Evolutionary conservation across 331 rosid species (phyloP).

Genomic region (Malus hybrid): DNA sequence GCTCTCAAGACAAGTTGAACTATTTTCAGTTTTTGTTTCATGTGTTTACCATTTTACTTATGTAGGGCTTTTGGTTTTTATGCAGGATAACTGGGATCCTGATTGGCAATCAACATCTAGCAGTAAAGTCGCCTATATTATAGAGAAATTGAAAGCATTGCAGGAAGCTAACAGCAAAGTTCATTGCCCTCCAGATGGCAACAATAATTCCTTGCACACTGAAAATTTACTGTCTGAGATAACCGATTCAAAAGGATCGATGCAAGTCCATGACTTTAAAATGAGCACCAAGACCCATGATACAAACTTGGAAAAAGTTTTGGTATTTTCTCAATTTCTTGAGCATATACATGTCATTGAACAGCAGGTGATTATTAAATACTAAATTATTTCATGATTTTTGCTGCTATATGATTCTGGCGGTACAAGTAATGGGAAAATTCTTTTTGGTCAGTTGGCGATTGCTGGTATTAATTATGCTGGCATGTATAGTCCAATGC

Average conservation of each 20-base stretch:
- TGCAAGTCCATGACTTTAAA: conserved; percentile 20
- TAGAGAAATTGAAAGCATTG: conserved; percentile 62
- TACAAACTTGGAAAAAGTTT: conserved; percentile 56
- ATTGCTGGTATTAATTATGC: conserved; percentile 70
- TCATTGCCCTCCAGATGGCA: conserved; percentile 16
- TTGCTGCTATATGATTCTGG: not conserved
- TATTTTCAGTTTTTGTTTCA: not conserved
- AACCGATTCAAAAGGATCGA: conserved; percentile 19
- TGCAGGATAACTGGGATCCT: conserved; percentile 96
- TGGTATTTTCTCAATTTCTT: conserved; percentile 93
- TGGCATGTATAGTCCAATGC: conserved; percentile 97
- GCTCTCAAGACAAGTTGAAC: not conserved
- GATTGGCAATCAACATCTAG: conserved; percentile 99
- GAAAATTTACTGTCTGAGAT: conserved; percentile 23
- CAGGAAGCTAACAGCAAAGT: conserved; percentile 42
- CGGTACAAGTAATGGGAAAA: conserved; percentile 1
- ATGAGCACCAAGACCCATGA: conserved; percentile 18
- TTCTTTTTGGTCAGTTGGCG: conserved; percentile 52
- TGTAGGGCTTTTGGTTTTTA: conserved; percentile 21
- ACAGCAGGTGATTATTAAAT: conserved; percentile 60
- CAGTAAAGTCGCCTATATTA: conserved; percentile 79
- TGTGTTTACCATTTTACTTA: conserved; percentile 1
- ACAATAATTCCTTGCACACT: conserved; percentile 15
- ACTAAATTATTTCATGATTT: not conserved
- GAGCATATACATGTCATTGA: conserved; percentile 97